phyloP scores from a whole-genome alignment of 169 alveolate species.

The Plasmodium malariae region DNA sequence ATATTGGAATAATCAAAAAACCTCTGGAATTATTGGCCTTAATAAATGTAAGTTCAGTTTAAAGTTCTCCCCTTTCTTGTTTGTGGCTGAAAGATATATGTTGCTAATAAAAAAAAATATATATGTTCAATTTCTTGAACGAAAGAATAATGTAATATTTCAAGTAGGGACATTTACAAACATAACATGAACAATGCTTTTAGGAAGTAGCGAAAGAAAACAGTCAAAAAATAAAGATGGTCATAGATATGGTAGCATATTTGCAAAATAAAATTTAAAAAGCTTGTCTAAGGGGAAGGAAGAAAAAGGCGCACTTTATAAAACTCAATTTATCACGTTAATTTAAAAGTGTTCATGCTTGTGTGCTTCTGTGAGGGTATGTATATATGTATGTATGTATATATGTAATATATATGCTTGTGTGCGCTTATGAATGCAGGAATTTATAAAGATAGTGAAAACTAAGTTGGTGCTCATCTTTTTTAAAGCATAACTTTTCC shows the following conservation, averaged over 20 bases:
- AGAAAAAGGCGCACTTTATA: background rate
- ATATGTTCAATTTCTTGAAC: no score
- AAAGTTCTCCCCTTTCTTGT: constrained; percentile 35
- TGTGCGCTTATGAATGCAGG: background rate
- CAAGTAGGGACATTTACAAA: background rate
- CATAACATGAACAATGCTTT: background rate
- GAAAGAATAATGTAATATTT: background rate
- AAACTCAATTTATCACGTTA: background rate
- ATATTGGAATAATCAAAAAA: background rate
- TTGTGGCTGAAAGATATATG: constrained; percentile 32
- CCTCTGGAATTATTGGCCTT: constrained; percentile 73
- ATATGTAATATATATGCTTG: no score
- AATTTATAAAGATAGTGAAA: background rate
- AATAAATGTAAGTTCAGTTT: constrained; percentile 39
- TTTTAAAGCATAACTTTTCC: constrained; percentile 57
- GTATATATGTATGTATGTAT: background rate
- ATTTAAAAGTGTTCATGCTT: no score
- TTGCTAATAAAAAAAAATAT: constrained; percentile 24
- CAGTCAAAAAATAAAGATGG: background rate
- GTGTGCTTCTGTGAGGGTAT: no score
- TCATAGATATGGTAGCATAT: background rate
- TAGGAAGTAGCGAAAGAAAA: background rate
- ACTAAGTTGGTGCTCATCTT: background rate
- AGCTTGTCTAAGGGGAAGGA: background rate
- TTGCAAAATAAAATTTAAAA: no score